These are phyloP conservation scores for Penicillium fuscoglaucum DNA, from an alignment of 2,329 filamentous ascomycete species.

Conservation along the genomic window DNA sequence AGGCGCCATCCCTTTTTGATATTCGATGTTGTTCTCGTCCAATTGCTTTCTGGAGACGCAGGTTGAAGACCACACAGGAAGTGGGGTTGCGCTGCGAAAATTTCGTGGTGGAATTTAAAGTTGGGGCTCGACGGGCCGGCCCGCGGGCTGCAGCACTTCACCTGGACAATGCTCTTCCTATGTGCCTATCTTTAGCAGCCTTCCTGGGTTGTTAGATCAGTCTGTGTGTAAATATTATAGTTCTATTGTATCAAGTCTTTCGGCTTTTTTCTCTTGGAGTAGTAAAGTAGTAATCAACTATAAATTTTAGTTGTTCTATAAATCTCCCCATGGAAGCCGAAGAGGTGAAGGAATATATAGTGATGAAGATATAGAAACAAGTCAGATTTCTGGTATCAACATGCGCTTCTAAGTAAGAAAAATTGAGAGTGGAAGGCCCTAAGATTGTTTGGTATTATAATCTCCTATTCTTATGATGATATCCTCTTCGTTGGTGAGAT, in stretches of 20 bases:
- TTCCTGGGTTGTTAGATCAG: background rate
- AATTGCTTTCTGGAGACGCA: slow-evolving; percentile 9
- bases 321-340: background rate
- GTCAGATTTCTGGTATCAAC: background rate
- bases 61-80: slow-evolving; percentile 14
- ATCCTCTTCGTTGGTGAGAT: background rate
- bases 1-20: slow-evolving; percentile 34
- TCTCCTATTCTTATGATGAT: no score
- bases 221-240: background rate
- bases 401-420: background rate
- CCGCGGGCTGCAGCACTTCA: slow-evolving; percentile 19
- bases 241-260: background rate
- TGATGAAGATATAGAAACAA: background rate
- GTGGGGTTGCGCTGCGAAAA: slow-evolving; percentile 30
- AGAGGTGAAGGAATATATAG: background rate
- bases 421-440: background rate
- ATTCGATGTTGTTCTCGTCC: background rate
- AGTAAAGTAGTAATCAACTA: no score
- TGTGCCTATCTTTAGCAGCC: background rate
- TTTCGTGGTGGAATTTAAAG: slow-evolving; percentile 30
- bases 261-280: background rate
- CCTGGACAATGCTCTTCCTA: background rate
- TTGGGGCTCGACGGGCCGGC: slow-evolving; percentile 38
- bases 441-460: background rate
- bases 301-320: background rate